Conservation (phyloP, 2,329 filamentous ascomycete genomes). For the Neospermospora avenae region DNA sequence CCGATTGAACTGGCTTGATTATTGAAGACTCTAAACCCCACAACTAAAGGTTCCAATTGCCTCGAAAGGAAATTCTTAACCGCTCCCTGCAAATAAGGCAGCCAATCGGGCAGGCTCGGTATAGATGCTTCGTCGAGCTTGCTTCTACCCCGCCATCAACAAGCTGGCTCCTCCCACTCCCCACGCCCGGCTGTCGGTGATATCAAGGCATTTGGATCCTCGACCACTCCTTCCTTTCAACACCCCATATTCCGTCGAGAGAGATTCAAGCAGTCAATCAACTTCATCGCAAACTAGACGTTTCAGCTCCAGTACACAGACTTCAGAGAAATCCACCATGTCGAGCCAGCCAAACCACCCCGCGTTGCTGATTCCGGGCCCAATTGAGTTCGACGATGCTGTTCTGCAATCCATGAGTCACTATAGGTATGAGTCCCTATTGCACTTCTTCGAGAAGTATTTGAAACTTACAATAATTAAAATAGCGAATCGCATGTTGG, state of each 20-base stretch:
- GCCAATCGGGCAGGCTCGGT: constrained; percentile 21
- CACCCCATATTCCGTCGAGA: constrained; percentile 31
- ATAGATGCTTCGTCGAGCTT: constrained; percentile 20
- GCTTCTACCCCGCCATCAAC: constrained; percentile 24
- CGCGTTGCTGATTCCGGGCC: constrained; percentile 90
- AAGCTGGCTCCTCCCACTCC: constrained; percentile 24
- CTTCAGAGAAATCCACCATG: constrained; percentile 41
- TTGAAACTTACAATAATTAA: constrained; percentile 17
- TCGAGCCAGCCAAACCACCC: constrained; percentile 60
- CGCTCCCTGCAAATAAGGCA: neutral
- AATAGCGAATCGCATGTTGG: constrained; percentile 89
- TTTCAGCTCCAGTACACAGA: constrained; percentile 21
- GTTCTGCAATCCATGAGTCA: constrained; percentile 94
- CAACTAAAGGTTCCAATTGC: neutral
- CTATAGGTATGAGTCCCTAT: constrained; percentile 62
- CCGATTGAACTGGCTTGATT: neutral
- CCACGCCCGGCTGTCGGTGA: constrained; percentile 36
- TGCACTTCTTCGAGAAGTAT: neutral
- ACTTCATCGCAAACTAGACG: constrained; percentile 12
- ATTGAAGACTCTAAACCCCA: neutral
- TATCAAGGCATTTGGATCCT: constrained; percentile 38
- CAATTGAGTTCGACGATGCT: constrained; percentile 97
- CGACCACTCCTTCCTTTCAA: constrained; percentile 33
- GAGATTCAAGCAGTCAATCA: constrained; percentile 27
- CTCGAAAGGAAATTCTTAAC: neutral